These are phyloP conservation scores for Nelumbo lutea DNA, from an alignment of 164 flowering plant species.

Conservation along the genomic window DNA sequence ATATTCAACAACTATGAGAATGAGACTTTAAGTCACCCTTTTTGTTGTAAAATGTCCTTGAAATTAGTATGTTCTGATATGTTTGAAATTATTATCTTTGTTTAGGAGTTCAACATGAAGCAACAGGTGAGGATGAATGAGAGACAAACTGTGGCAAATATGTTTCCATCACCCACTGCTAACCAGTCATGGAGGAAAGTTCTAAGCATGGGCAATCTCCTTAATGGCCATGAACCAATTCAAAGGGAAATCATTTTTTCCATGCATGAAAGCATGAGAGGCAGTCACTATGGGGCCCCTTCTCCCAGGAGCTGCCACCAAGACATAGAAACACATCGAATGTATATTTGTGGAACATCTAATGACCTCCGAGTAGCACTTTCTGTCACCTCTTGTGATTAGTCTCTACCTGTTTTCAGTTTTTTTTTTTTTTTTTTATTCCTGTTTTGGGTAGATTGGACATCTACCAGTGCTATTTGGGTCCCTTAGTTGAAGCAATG, in stretches of 20 bases:
- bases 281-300: constrained; percentile 47
- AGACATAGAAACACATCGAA: constrained; percentile 62
- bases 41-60: not conserved
- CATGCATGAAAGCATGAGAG: constrained; percentile 34
- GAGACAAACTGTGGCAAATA: constrained; percentile 47
- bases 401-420: not conserved
- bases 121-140: constrained; percentile 47
- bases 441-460: too few relatives aligned
- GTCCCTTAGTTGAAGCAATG: too few relatives aligned
- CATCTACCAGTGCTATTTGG: too few relatives aligned
- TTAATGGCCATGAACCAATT: constrained; percentile 92
- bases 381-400: constrained; percentile 38
- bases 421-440: too few relatives aligned
- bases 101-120: constrained; percentile 57
- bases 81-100: not conserved
- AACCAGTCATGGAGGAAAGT: constrained; percentile 98
- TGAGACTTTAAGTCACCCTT: too few relatives aligned
- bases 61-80: not conserved
- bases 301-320: constrained; percentile 17
- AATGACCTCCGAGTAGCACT: constrained; percentile 22
- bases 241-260: constrained; percentile 77
- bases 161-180: constrained; percentile 73
- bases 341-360: constrained; percentile 25
- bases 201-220: constrained; percentile 96
- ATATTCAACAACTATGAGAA: not conserved